Base-by-base conservation (phyloP, 2,329 filamentous ascomycete genomes). In the Curvularia hawaiiensis region DNA sequence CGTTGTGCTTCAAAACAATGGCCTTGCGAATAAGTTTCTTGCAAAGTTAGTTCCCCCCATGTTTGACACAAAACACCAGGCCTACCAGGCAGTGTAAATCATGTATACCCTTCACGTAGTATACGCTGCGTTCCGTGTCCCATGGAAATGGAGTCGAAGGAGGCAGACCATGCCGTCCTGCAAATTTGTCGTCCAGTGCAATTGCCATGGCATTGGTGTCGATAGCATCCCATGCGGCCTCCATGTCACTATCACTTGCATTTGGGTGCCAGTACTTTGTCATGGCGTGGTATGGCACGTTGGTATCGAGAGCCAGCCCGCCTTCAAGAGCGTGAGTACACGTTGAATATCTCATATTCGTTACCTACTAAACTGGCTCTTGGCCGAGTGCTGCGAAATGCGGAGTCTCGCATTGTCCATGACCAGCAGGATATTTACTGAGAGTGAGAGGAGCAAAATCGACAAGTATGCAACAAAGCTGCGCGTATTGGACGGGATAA, bases 21-120 rank as follows among this genome's bases (percentile, higher is more conserved):
- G 71, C 69, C 56, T 74, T 74, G 24, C 72, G 72, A 20, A 75
- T 60, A 22, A 74, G 65, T 68, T 75, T 75, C 71, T 74, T 18
- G 14, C 9, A 18, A 9, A 20, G 24, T 63, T 30, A 60, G 52
- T 14, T 16, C 28, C 6, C 6, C 18, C 2, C 8, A 35, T 14
- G 10, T 12, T n/a, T 4, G 14, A 8, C 14, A 24, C 18, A 24
- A 2, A 11, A 11, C 14, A 20, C 10, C 30, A 12, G 10, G 50
- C 58, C 4, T 67, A 72, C 71, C 53, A 76, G 46, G 45, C 73
- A 76, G 50, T 76, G 72, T 6, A 75, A 52, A 59, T 75, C 69
- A 38, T 76, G 73, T 44, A 72, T 60, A 4, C 69, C 72, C 57
- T 75, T 74, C 4, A 76, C 44, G 49, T 74, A 75, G 47, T 76